Conservation (phyloP, 1,284 basidiomycete species). For the Singerocomus rubriflavus region DNA sequence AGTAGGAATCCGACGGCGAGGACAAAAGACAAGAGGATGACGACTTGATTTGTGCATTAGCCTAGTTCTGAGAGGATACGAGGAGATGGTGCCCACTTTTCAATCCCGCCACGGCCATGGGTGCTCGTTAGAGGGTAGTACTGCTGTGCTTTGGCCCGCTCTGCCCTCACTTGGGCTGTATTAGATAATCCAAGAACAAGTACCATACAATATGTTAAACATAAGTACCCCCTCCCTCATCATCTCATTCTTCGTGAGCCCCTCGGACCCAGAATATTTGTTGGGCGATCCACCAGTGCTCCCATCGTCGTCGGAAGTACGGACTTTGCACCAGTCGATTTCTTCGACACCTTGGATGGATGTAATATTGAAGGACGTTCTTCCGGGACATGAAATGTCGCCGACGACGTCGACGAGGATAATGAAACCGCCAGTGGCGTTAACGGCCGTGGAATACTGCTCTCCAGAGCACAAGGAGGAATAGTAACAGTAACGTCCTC, state of each 20-base stretch:
- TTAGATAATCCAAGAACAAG: constrained; percentile 18
- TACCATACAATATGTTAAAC: constrained; percentile 11
- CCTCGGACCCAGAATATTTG: constrained; percentile 38
- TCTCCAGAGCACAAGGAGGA: constrained; percentile 3
- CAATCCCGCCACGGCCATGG: constrained; percentile 42
- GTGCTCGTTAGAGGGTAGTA: neutral
- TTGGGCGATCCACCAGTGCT: constrained; percentile 35
- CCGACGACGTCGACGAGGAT: constrained; percentile 40
- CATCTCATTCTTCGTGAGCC: constrained; percentile 33
- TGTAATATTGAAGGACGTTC: constrained; percentile 10
- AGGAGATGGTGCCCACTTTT: constrained; percentile 27
- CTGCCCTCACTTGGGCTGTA: neutral
- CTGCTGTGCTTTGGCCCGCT: constrained; percentile 4
- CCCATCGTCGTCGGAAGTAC: constrained; percentile 20
- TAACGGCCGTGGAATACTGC: constrained; percentile 10
- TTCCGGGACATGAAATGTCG: constrained; percentile 22
- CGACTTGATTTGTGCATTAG: constrained; percentile 50
- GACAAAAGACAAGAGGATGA: constrained; percentile 93
- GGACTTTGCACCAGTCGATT: constrained; percentile 18
- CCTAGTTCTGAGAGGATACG: neutral
- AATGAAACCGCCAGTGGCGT: constrained; percentile 31
- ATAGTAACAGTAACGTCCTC: constrained; percentile 23
- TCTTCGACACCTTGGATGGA: constrained; percentile 29
- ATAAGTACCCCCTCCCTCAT: constrained; percentile 3
- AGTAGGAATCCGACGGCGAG: constrained; percentile 96